Evolutionary conservation across 441 rosid genomes (phyloP).

Genomic region (Sinapis alba): DNA sequence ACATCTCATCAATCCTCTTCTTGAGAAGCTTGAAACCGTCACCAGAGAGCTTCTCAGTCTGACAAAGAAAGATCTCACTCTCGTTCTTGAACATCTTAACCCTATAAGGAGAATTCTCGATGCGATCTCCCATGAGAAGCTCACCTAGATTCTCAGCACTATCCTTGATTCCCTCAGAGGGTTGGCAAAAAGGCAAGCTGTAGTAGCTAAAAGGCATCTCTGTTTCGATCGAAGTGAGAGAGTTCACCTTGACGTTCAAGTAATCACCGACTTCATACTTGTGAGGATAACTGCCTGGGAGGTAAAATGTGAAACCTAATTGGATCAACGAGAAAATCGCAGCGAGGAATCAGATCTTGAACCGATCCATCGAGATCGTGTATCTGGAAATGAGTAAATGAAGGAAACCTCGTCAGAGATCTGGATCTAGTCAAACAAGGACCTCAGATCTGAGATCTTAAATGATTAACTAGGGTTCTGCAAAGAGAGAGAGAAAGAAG

Average conservation of each 20-base stretch:
- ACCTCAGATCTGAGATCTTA: conserved; percentile 27
- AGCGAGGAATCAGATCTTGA: conserved; percentile 57
- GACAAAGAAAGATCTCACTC: conserved; percentile 65
- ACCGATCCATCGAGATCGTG: conserved; percentile 48
- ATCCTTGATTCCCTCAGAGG: conserved; percentile 73
- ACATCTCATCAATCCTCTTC: conserved; percentile 85
- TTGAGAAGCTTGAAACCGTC: conserved; percentile 64
- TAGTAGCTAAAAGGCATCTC: conserved; percentile 81
- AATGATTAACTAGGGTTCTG: too few species aligned
- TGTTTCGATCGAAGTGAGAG: conserved; percentile 80
- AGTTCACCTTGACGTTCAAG: conserved; percentile 82
- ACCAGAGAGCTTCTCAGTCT: conserved; percentile 51
- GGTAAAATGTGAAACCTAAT: conserved; percentile 60
- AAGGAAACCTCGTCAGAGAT: conserved; percentile 37
- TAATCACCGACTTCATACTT: conserved; percentile 55
- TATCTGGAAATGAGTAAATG: conserved; percentile 23
- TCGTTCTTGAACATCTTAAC: conserved; percentile 72
- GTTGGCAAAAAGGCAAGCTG: conserved; percentile 77
- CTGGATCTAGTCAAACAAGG: conserved; percentile 40
- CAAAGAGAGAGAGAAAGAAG: too few species aligned
- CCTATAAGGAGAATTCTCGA: conserved; percentile 82
- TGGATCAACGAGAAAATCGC: conserved; percentile 43
- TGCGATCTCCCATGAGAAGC: conserved; percentile 87
- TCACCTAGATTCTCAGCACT: conserved; percentile 91
- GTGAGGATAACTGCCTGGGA: conserved; percentile 85